Conservation (phyloP, 371 early-diverging fungal species). For the Massospora cicadina region DNA sequence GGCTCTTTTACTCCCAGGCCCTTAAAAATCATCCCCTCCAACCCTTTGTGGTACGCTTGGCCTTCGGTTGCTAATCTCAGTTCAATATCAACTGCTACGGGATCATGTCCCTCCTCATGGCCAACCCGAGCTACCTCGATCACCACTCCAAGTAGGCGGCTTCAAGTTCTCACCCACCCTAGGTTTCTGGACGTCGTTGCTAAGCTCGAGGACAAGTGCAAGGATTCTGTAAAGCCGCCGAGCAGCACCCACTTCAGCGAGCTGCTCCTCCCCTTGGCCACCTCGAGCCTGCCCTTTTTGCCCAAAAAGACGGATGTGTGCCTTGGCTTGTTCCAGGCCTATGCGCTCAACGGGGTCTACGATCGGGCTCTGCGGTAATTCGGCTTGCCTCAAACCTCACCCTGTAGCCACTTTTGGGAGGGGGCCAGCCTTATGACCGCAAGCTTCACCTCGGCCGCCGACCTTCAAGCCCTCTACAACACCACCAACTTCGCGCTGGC, state of each 20-base stretch:
- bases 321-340: not conserved
- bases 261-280: not conserved
- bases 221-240: not conserved
- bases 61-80: not conserved
- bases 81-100: not conserved
- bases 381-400: not conserved
- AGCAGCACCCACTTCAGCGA: not conserved
- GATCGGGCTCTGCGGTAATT: not conserved
- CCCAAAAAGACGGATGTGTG: not conserved
- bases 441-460: not conserved
- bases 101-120: not conserved
- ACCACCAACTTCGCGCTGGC: not conserved
- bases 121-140: not conserved
- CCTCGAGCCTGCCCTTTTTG: not conserved
- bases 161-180: not conserved
- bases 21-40: not conserved
- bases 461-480: not conserved
- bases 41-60: not conserved
- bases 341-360: not conserved
- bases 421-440: not conserved
- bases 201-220: not conserved
- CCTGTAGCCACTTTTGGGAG: not conserved
- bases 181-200: not conserved
- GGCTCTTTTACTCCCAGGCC: not conserved
- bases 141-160: not conserved